These are phyloP conservation scores for Apiospora malaysiana DNA, from an alignment of 2,329 filamentous ascomycete genomes.

Conservation along the genomic window DNA sequence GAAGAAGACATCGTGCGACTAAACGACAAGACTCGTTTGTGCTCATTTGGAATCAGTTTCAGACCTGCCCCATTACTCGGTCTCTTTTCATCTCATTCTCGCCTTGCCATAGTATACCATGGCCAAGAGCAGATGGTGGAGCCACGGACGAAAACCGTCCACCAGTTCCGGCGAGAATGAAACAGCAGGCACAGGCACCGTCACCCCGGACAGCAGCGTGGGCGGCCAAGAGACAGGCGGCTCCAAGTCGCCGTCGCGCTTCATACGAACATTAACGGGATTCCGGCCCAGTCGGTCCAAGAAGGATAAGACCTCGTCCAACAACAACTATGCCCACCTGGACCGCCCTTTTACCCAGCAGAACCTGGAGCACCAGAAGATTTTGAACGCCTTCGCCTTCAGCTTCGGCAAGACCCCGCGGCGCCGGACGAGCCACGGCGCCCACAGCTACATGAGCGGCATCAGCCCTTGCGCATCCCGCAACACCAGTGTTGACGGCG, in stretches of 20 bases:
- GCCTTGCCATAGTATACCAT: neutral
- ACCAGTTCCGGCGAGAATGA: conserved; percentile 32
- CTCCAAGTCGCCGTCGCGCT: conserved; percentile 30
- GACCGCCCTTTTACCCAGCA: conserved; percentile 40
- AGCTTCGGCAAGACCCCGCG: conserved; percentile 32
- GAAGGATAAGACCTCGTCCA: conserved; percentile 23
- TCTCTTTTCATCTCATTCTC: neutral
- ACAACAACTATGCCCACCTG: conserved; percentile 29
- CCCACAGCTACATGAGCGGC: conserved; percentile 33
- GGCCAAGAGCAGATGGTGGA: conserved; percentile 32
- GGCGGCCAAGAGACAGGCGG: conserved; percentile 27
- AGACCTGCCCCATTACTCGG: neutral
- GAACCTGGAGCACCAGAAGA: conserved; percentile 42
- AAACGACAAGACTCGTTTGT: neutral
- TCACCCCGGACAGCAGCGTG: conserved; percentile 30
- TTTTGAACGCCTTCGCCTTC: conserved; percentile 39
- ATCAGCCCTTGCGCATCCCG: conserved; percentile 39
- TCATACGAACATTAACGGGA: conserved; percentile 29
- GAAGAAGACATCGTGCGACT: neutral
- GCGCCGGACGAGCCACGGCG: conserved; percentile 31
- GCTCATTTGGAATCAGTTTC: neutral
- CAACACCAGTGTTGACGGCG: conserved; percentile 33
- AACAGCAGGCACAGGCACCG: conserved; percentile 30
- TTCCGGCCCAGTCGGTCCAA: conserved; percentile 29
- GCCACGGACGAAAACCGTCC: conserved; percentile 30